phyloP scores from a whole-genome alignment of 768 basidiomycete species.

The Amanita subjunquillea region DNA sequence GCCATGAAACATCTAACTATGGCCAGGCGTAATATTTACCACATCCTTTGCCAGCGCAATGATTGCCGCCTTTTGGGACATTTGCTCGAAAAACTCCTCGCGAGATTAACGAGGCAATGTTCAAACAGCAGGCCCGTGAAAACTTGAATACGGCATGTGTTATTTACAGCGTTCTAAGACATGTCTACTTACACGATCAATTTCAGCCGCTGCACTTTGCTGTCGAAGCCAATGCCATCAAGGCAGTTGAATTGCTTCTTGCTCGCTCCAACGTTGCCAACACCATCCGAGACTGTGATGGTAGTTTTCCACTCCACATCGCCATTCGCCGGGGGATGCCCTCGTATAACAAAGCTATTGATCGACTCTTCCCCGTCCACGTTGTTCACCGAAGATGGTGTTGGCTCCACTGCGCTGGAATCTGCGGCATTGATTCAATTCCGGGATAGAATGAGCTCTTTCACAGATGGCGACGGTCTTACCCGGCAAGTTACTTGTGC shows the following conservation, averaged over 20 bases:
- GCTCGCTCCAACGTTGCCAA: slow-evolving; percentile 25
- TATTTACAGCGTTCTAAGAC: background rate
- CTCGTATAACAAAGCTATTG: slow-evolving; percentile 27
- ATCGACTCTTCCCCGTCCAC: slow-evolving; percentile 24
- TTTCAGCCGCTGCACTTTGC: slow-evolving; percentile 46
- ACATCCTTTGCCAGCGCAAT: slow-evolving; percentile 26
- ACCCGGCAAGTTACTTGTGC: background rate
- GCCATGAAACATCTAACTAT: background rate
- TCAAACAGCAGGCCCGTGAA: slow-evolving; percentile 14
- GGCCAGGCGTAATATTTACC: slow-evolving; percentile 47
- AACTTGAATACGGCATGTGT: slow-evolving; percentile 5
- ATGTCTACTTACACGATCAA: background rate
- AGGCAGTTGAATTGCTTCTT: slow-evolving; percentile 25
- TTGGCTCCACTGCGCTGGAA: slow-evolving; percentile 34
- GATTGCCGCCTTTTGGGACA: slow-evolving; percentile 25
- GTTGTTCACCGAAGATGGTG: slow-evolving; percentile 39
- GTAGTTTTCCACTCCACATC: slow-evolving; percentile 41
- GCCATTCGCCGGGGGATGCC: slow-evolving; percentile 25
- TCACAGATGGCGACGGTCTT: background rate
- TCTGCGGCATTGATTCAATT: slow-evolving; percentile 21
- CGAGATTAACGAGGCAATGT: slow-evolving; percentile 14
- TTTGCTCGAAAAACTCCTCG: slow-evolving; percentile 37
- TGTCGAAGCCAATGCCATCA: slow-evolving; percentile 23
- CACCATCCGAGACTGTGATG: slow-evolving; percentile 33
- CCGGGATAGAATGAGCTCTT: slow-evolving; percentile 5